A percentile compares a stretch with the other conserved stretches of the same genome.
Evolutionary conservation across 2,329 filamentous ascomycete genomes (phyloP).

Genomic region (Beauveria pseudobassiana): DNA sequence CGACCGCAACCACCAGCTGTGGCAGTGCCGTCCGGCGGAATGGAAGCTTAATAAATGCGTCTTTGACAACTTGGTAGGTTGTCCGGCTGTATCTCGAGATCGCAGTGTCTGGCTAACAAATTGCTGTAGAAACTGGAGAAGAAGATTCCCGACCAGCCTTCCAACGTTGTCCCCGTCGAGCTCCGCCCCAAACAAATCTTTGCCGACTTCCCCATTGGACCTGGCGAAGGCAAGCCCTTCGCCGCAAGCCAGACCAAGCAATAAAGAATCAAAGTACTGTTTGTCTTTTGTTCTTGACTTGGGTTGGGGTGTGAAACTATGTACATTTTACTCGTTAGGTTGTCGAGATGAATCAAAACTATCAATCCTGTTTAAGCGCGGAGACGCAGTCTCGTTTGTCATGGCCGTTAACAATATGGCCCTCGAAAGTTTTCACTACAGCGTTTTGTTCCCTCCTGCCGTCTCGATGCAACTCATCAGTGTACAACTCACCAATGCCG

Average conservation of each 20-base stretch:
- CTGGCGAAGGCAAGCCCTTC: slow-evolving; percentile 37
- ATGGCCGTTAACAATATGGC: too few relatives aligned
- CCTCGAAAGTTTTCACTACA: too few relatives aligned
- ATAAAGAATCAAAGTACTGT: slow-evolving; percentile 18
- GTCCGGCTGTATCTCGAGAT: neutral
- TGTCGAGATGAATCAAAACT: slow-evolving; percentile 8
- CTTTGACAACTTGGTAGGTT: slow-evolving; percentile 83
- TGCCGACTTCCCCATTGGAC: slow-evolving; percentile 42
- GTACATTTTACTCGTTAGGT: slow-evolving; percentile 10
- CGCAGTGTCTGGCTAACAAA: neutral
- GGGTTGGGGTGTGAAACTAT: slow-evolving; percentile 1
- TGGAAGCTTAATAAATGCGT: slow-evolving; percentile 92
- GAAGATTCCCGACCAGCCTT: slow-evolving; percentile 65
- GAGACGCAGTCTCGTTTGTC: neutral
- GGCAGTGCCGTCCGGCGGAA: slow-evolving; percentile 86
- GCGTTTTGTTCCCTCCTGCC: neutral
- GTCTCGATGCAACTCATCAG: neutral
- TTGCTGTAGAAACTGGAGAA: slow-evolving; percentile 66
- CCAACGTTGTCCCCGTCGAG: slow-evolving; percentile 65
- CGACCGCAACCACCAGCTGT: slow-evolving; percentile 95
- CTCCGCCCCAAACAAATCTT: slow-evolving; percentile 59
- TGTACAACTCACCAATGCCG: too few relatives aligned
- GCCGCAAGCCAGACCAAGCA: slow-evolving; percentile 28
- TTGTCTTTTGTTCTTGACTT: slow-evolving; percentile 1
- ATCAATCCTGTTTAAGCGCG: neutral